phyloP scores from a whole-genome alignment of 1,139 yeast genomes.

The Hansenula lynferdii region DNA sequence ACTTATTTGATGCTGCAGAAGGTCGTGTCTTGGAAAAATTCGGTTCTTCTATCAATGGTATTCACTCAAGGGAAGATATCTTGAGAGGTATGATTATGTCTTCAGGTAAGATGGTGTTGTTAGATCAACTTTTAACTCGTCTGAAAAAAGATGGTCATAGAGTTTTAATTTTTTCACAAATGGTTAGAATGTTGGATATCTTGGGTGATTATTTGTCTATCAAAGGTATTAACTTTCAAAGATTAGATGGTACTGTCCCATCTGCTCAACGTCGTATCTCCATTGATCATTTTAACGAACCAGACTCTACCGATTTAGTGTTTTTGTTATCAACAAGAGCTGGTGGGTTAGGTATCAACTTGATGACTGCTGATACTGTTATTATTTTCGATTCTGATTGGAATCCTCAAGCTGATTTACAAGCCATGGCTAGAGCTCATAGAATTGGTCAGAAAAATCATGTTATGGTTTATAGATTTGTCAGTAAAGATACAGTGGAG shows the following conservation, averaged over 20 bases:
- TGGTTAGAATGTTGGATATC: constrained; percentile 95
- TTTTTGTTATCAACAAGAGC: constrained; percentile 93
- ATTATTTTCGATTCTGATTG: constrained; percentile 97
- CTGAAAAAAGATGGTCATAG: constrained; percentile 92
- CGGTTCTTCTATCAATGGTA: constrained; percentile 40
- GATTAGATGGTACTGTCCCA: constrained; percentile 96
- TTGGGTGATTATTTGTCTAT: constrained; percentile 88
- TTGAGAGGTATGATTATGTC: constrained; percentile 94
- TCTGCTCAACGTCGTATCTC: constrained; percentile 91
- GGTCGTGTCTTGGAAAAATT: constrained; percentile 66
- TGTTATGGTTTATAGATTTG: constrained; percentile 95
- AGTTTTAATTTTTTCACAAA: constrained; percentile 90
- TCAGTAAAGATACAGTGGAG: constrained; percentile 95
- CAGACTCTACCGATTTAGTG: constrained; percentile 88
- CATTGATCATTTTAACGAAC: constrained; percentile 95
- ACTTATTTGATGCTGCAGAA: constrained; percentile 91
- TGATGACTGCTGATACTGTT: constrained; percentile 99
- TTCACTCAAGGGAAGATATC: constrained; percentile 65
- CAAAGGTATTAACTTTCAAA: constrained; percentile 86
- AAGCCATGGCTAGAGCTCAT: constrained; percentile 99
- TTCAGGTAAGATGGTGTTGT: constrained; percentile 94
- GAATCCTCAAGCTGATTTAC: constrained; percentile 98
- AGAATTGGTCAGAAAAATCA: constrained; percentile 98
- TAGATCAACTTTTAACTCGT: constrained; percentile 83
- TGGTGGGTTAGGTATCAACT: constrained; percentile 96